Percentiles rank a stretch among this genome's conserved stretches.
These are phyloP conservation scores for Trichosporon inkin DNA, from an alignment of 1,284 basidiomycete species.

Conservation along the genomic window DNA sequence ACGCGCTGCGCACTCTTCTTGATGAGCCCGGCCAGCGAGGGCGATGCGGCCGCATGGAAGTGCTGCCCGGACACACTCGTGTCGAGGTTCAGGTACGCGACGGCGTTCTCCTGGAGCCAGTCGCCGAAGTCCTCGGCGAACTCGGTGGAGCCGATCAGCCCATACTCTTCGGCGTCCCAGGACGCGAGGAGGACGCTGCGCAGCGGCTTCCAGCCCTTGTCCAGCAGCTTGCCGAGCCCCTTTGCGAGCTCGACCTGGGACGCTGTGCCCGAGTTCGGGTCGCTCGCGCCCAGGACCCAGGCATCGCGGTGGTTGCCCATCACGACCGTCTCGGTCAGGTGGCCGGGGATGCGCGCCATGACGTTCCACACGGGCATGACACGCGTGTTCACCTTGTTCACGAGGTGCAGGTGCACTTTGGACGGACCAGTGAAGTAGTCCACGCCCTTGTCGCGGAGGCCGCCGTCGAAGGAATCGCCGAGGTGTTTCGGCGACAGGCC, in stretches of 20 bases:
- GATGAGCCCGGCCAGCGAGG: conserved; percentile 70
- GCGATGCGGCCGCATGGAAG: conserved; percentile 53
- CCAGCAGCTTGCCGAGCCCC: conserved; percentile 70
- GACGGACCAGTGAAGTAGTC: conserved; percentile 56
- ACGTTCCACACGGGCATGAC: conserved; percentile 63
- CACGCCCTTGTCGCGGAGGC: conserved; percentile 50
- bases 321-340: conserved; percentile 76
- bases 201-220: conserved; percentile 79
- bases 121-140: conserved; percentile 83
- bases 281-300: conserved; percentile 69
- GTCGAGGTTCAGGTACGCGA: conserved; percentile 81
- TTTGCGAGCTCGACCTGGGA: conserved; percentile 77
- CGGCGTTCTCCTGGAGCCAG: conserved; percentile 70
- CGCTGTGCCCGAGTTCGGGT: conserved; percentile 83
- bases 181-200: conserved; percentile 82
- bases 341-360: conserved; percentile 84
- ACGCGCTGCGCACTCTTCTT: conserved; percentile 63
- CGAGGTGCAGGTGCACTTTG: conserved; percentile 50
- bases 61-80: conserved; percentile 65
- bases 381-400: conserved; percentile 63
- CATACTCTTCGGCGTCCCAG: conserved; percentile 94
- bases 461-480: conserved; percentile 52
- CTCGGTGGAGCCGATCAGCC: conserved; percentile 80
- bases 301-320: conserved; percentile 80
- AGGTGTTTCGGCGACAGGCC: conserved; percentile 44